Percentiles rank a stretch among this genome's conserved stretches.
Evolutionary conservation across 305 asterid genomes (phyloP).

Genomic region (Fraxinus baroniana): DNA sequence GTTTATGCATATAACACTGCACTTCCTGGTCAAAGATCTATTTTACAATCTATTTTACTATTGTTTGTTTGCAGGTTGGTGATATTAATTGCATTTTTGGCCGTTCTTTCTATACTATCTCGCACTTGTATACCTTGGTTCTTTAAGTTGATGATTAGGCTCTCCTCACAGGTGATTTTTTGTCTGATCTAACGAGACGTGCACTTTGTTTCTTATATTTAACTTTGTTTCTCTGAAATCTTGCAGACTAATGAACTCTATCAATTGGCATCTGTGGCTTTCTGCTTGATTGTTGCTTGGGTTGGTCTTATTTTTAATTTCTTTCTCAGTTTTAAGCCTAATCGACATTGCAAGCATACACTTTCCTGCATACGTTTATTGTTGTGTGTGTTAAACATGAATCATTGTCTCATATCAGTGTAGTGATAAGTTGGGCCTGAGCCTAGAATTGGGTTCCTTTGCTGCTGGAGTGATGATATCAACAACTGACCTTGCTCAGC

Average conservation of each 20-base stretch:
- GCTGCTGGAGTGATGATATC: constrained; percentile 86
- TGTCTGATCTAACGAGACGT: constrained; percentile 25
- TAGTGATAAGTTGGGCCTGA: constrained; percentile 69
- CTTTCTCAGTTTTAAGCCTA: constrained; percentile 24
- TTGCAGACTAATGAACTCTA: constrained; percentile 83
- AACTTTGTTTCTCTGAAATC: constrained; percentile 31
- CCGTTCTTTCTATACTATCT: constrained; percentile 49
- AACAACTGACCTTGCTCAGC: constrained; percentile 66
- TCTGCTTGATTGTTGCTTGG: constrained; percentile 86
- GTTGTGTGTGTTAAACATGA: constrained; percentile 9
- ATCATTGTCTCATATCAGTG: constrained; percentile 45
- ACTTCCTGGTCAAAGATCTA: constrained; percentile 20
- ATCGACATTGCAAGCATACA: neutral
- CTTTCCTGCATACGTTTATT: neutral
- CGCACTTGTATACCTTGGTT: constrained; percentile 71
- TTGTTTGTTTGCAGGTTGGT: constrained; percentile 51
- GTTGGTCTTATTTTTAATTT: constrained; percentile 49
- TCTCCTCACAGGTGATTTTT: constrained; percentile 67
- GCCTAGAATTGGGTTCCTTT: constrained; percentile 78
- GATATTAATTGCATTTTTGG: constrained; percentile 52
- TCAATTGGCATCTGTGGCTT: constrained; percentile 76
- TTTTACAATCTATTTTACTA: constrained; percentile 16
- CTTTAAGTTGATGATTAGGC: constrained; percentile 74
- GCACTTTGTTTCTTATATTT: constrained; percentile 26
- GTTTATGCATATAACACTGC: neutral